These are phyloP conservation scores for Magnolia changhungtana DNA, from an alignment of 164 flowering plant species.

Conservation along the genomic window DNA sequence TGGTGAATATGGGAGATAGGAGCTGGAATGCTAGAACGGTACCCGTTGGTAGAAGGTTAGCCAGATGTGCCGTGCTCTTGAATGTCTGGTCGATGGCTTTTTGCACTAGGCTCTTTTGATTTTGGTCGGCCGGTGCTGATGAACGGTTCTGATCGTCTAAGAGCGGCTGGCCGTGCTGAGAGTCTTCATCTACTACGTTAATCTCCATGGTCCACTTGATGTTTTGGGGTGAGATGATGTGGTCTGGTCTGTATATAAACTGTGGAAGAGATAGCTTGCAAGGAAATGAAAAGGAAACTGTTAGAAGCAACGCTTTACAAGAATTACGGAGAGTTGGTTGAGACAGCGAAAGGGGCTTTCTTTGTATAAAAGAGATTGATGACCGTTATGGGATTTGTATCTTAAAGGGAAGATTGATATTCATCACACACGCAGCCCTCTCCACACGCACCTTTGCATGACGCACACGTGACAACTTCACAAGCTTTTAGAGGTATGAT, in stretches of 20 bases:
- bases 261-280: slow-evolving; percentile 12
- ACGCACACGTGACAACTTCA: too few species aligned
- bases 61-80: slow-evolving; percentile 30
- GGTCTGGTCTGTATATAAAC: slow-evolving; percentile 4
- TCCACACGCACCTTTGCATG: too few species aligned
- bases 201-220: slow-evolving; percentile 11
- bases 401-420: not conserved
- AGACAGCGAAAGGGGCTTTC: not conserved
- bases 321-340: slow-evolving; percentile 8
- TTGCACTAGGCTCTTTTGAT: slow-evolving; percentile 15
- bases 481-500: too few species aligned
- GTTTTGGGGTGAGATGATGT: not conserved
- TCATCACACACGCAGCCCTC: too few species aligned
- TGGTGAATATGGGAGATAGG: slow-evolving; percentile 36
- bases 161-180: slow-evolving; percentile 13
- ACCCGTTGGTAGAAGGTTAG: slow-evolving; percentile 36
- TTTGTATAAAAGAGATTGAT: not conserved
- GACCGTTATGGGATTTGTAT: not conserved
- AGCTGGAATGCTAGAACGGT: slow-evolving; percentile 39
- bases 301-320: slow-evolving; percentile 7
- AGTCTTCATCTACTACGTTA: slow-evolving; percentile 11
- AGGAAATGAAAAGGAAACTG: slow-evolving; percentile 12
- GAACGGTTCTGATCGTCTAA: slow-evolving; percentile 4
- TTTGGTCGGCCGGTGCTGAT: not conserved
- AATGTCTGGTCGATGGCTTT: slow-evolving; percentile 27